Percentiles rank a stretch among this genome's conserved stretches.
phyloP scores from a whole-genome alignment of 129 eudicot genomes.

The Apium graveolens region DNA sequence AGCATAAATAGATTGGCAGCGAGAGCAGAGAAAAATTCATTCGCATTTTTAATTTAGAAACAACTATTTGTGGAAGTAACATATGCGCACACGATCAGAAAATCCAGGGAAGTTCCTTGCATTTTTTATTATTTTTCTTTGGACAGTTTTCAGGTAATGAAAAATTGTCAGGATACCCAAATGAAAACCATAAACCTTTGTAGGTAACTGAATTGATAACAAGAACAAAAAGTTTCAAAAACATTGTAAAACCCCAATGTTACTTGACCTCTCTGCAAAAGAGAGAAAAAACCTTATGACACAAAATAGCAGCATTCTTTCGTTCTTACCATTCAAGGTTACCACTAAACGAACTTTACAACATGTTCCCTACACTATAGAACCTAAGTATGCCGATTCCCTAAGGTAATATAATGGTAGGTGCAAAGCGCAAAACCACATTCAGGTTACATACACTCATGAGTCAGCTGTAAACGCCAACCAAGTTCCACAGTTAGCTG shows the following conservation, averaged over 20 bases:
- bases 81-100: too few species aligned
- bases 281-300: too few species aligned
- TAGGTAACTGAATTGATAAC: slow-evolving; percentile 37
- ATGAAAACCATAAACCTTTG: slow-evolving; percentile 31
- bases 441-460: not conserved
- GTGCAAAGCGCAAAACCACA: not conserved
- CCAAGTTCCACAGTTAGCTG: not conserved
- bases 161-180: not conserved
- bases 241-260: not conserved
- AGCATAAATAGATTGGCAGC: too few species aligned
- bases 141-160: not conserved
- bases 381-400: not conserved
- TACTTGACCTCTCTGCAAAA: too few species aligned
- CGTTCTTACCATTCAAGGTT: not conserved
- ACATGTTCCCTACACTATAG: not conserved
- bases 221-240: slow-evolving; percentile 8
- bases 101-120: too few species aligned
- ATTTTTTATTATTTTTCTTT: too few species aligned
- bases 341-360: not conserved
- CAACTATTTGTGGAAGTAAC: too few species aligned
- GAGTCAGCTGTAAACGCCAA: not conserved
- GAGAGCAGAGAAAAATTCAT: too few species aligned
- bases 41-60: too few species aligned
- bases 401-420: not conserved
- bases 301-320: not conserved